Evolutionary conservation across 2,329 filamentous ascomycete species (phyloP).

Genomic region (Didymella pomorum): DNA sequence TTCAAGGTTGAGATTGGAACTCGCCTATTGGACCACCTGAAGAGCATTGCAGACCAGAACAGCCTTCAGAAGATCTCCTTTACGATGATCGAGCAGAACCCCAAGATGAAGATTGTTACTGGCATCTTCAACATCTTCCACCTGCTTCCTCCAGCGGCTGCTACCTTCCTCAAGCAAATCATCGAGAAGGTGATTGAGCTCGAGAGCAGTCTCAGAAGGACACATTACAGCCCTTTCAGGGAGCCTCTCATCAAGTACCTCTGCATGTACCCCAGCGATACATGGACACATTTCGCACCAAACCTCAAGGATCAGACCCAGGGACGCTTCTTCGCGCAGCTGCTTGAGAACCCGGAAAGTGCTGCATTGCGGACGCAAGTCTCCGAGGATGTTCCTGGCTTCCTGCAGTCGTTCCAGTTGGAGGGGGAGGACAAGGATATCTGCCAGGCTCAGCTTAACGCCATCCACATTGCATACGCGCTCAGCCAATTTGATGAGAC

Average conservation of each 20-base stretch:
- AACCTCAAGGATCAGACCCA: conserved; percentile 86
- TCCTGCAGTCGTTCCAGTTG: conserved; percentile 72
- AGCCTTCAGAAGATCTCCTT: conserved; percentile 91
- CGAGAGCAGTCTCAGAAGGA: conserved; percentile 83
- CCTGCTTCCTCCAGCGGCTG: conserved; percentile 87
- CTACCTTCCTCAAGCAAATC: conserved; percentile 87
- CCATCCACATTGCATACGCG: conserved; percentile 83
- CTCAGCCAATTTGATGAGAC: conserved; percentile 72
- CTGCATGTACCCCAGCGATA: conserved; percentile 89
- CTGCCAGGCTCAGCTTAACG: conserved; percentile 83
- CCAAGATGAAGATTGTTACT: conserved; percentile 91
- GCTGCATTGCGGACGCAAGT: conserved; percentile 77
- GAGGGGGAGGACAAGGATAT: conserved; percentile 70
- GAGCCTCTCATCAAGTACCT: conserved; percentile 90
- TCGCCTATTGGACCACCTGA: conserved; percentile 91
- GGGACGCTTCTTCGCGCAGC: conserved; percentile 89
- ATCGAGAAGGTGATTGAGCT: conserved; percentile 90
- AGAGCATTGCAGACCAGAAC: conserved; percentile 82
- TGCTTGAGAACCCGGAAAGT: conserved; percentile 79
- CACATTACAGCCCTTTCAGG: conserved; percentile 90
- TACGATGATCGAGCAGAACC: conserved; percentile 90
- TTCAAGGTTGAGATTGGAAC: conserved; percentile 99
- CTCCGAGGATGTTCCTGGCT: conserved; percentile 73
- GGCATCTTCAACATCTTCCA: conserved; percentile 98
- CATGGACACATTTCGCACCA: conserved; percentile 80